Conservation (phyloP, 352 stramenopile genomes). For the Achlya hypogyna region DNA sequence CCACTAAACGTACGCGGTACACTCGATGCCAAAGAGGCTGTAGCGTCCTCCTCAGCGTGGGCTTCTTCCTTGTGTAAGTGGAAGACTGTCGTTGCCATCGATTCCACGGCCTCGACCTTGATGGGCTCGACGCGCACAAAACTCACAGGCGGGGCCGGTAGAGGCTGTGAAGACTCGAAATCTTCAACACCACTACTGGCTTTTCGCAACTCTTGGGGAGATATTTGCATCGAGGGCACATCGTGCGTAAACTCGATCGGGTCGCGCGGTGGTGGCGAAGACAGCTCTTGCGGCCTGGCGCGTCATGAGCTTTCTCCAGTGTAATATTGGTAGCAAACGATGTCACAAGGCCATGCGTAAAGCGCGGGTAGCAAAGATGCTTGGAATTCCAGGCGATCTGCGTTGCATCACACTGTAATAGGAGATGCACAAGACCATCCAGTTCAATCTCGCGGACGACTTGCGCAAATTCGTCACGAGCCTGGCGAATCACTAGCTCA, state of each 20-base stretch:
- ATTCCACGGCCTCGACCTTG: no score
- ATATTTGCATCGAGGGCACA: no score
- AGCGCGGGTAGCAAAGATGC: conserved; percentile 3
- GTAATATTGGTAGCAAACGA: not conserved
- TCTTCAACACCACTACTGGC: not conserved
- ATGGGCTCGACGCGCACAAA: no score
- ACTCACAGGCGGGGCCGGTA: no score
- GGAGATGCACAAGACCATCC: conserved; percentile 8
- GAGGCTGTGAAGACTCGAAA: not conserved
- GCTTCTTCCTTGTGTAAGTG: no score
- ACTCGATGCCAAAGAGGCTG: no score
- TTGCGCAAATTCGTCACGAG: not conserved
- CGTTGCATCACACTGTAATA: conserved; percentile 5
- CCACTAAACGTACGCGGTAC: no score
- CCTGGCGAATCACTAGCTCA: not conserved
- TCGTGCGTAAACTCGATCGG: not conserved
- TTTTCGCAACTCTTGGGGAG: not conserved
- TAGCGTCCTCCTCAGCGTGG: no score
- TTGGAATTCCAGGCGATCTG: conserved; percentile 1
- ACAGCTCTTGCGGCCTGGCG: not conserved
- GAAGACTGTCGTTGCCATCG: no score
- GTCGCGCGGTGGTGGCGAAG: not conserved
- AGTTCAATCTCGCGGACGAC: conserved; percentile 7
- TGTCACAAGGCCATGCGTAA: not conserved
- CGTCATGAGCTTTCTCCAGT: not conserved